phyloP scores from a whole-genome alignment of 805 yeast genomes.

The Candida railenensis region DNA sequence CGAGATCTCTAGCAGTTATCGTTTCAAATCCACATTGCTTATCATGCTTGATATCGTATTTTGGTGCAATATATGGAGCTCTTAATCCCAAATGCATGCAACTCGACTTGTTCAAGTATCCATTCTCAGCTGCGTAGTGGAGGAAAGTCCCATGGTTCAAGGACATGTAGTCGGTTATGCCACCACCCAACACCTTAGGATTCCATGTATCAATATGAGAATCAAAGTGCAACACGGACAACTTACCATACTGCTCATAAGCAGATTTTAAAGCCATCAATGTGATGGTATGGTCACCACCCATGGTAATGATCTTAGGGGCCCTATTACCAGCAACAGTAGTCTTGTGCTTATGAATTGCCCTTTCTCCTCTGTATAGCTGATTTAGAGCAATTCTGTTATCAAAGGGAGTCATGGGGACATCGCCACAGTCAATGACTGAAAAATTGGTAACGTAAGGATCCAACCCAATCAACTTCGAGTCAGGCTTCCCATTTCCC shows the following conservation, averaged over 20 bases:
- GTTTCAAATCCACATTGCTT: slow-evolving; percentile 47
- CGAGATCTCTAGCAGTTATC: slow-evolving; percentile 49
- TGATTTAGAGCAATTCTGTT: slow-evolving; percentile 60
- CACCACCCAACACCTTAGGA: slow-evolving; percentile 64
- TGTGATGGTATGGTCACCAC: slow-evolving; percentile 62
- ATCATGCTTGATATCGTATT: slow-evolving; percentile 44
- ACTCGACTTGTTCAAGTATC: slow-evolving; percentile 48
- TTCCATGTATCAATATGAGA: slow-evolving; percentile 73
- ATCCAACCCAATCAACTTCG: slow-evolving; percentile 41
- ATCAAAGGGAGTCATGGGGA: slow-evolving; percentile 65
- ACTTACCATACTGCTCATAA: slow-evolving; percentile 44
- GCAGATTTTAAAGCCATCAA: slow-evolving; percentile 52
- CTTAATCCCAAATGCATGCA: slow-evolving; percentile 64
- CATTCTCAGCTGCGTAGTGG: slow-evolving; percentile 69
- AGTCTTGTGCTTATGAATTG: slow-evolving; percentile 41
- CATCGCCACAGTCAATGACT: slow-evolving; percentile 62
- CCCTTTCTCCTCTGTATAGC: slow-evolving; percentile 50
- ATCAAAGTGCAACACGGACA: slow-evolving; percentile 63
- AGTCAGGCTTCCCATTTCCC: slow-evolving; percentile 34
- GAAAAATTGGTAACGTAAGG: slow-evolving; percentile 52
- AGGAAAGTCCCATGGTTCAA: slow-evolving; percentile 69
- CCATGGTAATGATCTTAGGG: slow-evolving; percentile 51
- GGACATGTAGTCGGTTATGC: slow-evolving; percentile 54
- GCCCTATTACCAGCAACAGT: slow-evolving; percentile 13
- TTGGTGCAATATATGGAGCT: slow-evolving; percentile 54